phyloP scores from a whole-genome alignment of 495 filamentous ascomycete genomes.

The Viridothelium virens region DNA sequence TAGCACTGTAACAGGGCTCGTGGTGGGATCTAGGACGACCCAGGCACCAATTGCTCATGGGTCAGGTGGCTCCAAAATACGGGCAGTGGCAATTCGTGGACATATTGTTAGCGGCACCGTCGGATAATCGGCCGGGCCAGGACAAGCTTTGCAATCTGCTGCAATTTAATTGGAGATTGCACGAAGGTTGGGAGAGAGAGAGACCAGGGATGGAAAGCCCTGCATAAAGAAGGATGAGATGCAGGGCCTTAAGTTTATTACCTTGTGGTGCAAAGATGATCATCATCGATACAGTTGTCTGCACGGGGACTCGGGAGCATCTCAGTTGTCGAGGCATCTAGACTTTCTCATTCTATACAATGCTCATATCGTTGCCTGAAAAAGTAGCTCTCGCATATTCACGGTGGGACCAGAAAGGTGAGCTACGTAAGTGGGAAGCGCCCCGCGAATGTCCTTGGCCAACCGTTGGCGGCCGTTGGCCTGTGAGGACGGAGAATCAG shows the following conservation, averaged over 20 bases:
- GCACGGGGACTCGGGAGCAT: background rate
- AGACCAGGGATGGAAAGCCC: background rate
- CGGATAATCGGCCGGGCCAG: background rate
- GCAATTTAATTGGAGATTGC: background rate
- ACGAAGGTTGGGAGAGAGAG: background rate
- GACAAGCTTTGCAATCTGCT: background rate
- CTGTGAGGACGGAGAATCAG: background rate
- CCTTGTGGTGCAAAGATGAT: too few relatives aligned
- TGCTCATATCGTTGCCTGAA: constrained; percentile 6
- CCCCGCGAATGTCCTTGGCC: background rate
- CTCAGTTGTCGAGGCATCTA: background rate
- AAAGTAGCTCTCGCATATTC: background rate
- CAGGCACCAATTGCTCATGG: background rate
- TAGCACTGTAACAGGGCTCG: background rate
- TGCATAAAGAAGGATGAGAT: background rate
- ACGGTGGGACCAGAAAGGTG: background rate
- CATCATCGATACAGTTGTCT: too few relatives aligned
- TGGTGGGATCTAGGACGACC: background rate
- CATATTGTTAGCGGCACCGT: background rate
- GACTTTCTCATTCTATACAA: background rate
- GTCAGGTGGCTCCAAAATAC: background rate
- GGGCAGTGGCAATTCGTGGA: background rate
- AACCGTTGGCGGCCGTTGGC: constrained; percentile 7
- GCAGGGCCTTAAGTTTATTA: background rate
- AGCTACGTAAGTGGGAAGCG: too few relatives aligned